Evolutionary conservation across 805 yeast species (phyloP), one percentile per base, ranked within the genome.

Genomic region (Myxozyma monticola): DNA sequence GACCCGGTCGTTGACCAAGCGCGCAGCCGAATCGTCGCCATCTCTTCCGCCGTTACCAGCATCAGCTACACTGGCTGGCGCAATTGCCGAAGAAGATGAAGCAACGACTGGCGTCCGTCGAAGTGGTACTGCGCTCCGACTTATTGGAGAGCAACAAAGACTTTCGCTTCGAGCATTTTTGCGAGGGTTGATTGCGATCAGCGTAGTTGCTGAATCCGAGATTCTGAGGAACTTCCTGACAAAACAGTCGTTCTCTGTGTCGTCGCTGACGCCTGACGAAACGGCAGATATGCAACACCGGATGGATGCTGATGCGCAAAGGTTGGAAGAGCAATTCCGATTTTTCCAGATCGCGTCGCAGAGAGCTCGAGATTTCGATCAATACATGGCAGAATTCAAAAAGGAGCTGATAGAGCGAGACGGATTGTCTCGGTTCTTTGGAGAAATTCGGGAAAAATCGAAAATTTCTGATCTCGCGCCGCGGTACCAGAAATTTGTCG

Each of bases 111-210:
- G 37, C 14, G 35, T n/a, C n/a, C n/a, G n/a, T n/a, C n/a, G n/a
- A n/a, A n/a, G n/a, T n/a, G n/a, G n/a, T n/a, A n/a, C 24, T 9
- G 15, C 45, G 12, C 38, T 47, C 30, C 66, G 63, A 31, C 71
- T 86, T 26, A 78, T 81, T 2, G 76, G 95, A 25, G 98, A 91
- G 65, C 83, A 81, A 57, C 76, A 88, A 59, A 72, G 98, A 37
- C 74, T 88, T 8, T 79, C 95, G 0, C 72, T 91, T 38, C 73
- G 97, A 40, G 86, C 88, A 0, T 91, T 86, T 61, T 62, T 91
- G 41, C 71, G 76, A 25, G 65, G 74, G 1, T 66, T 90, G 15
- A 62, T 78, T 8, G 70, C 75, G 29, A 76, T 79, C 37, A 74
- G 79, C 4, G 83, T 80, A 39, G 75, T 88, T 0, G 71, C 81